Conservation (phyloP, 1,284 basidiomycete genomes). For the Cutaneotrichosporon cavernicola region DNA sequence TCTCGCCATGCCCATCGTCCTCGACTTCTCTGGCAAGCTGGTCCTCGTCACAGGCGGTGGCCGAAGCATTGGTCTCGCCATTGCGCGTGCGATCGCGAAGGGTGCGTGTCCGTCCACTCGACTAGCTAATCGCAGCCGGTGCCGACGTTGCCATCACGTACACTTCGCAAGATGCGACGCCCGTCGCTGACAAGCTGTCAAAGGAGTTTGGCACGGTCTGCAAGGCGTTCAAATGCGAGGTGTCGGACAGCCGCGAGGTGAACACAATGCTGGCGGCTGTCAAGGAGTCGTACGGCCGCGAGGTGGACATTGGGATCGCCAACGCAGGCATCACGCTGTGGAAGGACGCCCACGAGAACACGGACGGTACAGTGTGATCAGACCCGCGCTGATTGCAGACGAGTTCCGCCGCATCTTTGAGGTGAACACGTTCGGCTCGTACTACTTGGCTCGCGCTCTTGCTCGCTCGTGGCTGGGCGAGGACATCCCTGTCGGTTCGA, state of each 20-base stretch:
- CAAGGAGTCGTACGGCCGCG: constrained; percentile 4
- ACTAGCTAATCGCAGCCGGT: constrained; percentile 27
- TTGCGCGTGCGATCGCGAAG: constrained; percentile 29
- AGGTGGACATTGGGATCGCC: constrained; percentile 21
- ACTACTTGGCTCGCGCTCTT: constrained; percentile 47
- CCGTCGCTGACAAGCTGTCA: constrained; percentile 21
- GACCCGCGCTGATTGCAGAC: neutral
- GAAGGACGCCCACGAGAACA: constrained; percentile 44
- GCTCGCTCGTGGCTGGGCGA: constrained; percentile 44
- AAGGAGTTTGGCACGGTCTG: constrained; percentile 4
- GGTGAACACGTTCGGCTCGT: constrained; percentile 48
- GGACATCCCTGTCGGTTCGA: constrained; percentile 21
- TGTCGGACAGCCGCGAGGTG: constrained; percentile 32
- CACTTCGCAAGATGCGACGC: constrained; percentile 40
- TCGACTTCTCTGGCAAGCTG: constrained; percentile 40
- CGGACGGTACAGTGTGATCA: constrained; percentile 30
- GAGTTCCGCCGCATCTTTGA: constrained; percentile 42
- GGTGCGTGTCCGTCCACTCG: neutral
- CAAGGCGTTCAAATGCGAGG: constrained; percentile 44
- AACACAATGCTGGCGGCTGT: constrained; percentile 27
- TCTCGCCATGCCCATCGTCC: constrained; percentile 16
- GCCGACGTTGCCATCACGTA: constrained; percentile 48
- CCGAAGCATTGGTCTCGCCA: constrained; percentile 38
- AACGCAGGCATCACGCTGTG: constrained; percentile 51
- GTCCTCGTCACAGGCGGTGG: constrained; percentile 41